These are phyloP conservation scores for Saksenaea oblongispora DNA, from an alignment of 371 early-diverging fungal species.

Conservation along the genomic window DNA sequence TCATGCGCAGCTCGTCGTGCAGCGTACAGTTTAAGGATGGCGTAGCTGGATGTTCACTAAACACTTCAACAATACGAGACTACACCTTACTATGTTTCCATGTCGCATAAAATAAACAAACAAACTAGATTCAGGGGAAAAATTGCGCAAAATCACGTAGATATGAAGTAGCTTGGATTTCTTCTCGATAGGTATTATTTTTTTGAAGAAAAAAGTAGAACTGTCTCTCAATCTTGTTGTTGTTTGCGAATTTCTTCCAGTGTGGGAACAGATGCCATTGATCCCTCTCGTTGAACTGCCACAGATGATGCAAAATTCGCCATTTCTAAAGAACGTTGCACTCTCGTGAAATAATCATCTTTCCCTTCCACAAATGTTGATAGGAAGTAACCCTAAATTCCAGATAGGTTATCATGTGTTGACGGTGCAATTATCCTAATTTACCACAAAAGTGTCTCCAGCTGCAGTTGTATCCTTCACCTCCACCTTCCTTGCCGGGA, in stretches of 20 bases:
- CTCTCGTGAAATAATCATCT: conserved; percentile 41
- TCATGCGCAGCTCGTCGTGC: too few relatives aligned
- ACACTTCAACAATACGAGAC: too few relatives aligned
- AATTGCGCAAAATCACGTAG: too few relatives aligned
- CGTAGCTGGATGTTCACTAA: too few relatives aligned
- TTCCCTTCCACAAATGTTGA: conserved; percentile 53
- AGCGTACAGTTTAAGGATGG: too few relatives aligned
- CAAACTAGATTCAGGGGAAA: too few relatives aligned
- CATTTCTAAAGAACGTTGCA: conserved; percentile 45
- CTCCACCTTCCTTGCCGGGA: conserved; percentile 45
- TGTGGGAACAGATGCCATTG: conserved; percentile 66
- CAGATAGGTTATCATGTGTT: neutral
- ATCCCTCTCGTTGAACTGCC: conserved; percentile 58
- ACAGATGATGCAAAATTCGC: conserved; percentile 63
- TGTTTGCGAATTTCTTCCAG: conserved; percentile 39
- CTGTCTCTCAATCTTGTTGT: neutral
- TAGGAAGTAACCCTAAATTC: conserved; percentile 73
- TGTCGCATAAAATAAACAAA: too few relatives aligned
- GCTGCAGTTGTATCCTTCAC: conserved; percentile 77
- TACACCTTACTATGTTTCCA: too few relatives aligned
- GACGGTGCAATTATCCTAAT: neutral
- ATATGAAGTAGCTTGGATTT: too few relatives aligned
- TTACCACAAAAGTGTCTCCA: conserved; percentile 86
- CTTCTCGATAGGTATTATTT: too few relatives aligned
- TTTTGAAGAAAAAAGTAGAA: too few relatives aligned